Base-by-base conservation (phyloP, 1,284 basidiomycete genomes). In the Heterobasidion occidentale region DNA sequence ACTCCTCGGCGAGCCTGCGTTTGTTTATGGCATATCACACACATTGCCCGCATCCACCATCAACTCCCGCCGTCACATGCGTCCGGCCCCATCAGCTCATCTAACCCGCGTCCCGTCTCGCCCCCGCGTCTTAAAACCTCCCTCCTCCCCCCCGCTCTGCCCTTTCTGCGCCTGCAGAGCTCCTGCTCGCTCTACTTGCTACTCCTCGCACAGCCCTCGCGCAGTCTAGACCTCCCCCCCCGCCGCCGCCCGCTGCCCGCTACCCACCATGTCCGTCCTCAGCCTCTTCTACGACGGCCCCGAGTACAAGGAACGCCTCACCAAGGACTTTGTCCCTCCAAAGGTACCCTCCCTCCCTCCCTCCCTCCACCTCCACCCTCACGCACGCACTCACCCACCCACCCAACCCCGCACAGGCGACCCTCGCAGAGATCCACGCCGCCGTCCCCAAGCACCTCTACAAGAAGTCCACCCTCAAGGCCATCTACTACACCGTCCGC, bases 361-460 rank as follows among this genome's bases (percentile, higher is more conserved):
- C 27, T 27, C 27, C 3, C 27, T n/a, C n/a, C n/a, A n/a, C n/a
- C n/a, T n/a, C n/a, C n/a, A n/a, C 27, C 2, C 27, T 2, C 27
- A 27, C 27, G 3, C 27, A 27, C 27, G 3, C 27, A 27, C 27
- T 2, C 27, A 27, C 27, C 3, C 27, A 5, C 27, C 27, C 27
- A 36, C 54, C 59, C 53, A 58, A 38, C 15, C 9, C 19, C 34
- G 34, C 53, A 12, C 51, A 64, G 74, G 67, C 73, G 46, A 76
- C 77, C 12, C 62, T 80, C 34, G 63, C 72, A 11, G 71, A 81
- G 54, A 61, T 83, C 15, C 78, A 74, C 57, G 67, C 74, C 1
- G 74, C 70, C 4, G 68, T 83, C 15, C 80, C 80, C 1, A 80
- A 80, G 48, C 82, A 88, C 68, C 83, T 90, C 67, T 86, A 82